phyloP scores from a whole-genome alignment of 1,284 basidiomycete genomes.

The Trametes hirsuta region DNA sequence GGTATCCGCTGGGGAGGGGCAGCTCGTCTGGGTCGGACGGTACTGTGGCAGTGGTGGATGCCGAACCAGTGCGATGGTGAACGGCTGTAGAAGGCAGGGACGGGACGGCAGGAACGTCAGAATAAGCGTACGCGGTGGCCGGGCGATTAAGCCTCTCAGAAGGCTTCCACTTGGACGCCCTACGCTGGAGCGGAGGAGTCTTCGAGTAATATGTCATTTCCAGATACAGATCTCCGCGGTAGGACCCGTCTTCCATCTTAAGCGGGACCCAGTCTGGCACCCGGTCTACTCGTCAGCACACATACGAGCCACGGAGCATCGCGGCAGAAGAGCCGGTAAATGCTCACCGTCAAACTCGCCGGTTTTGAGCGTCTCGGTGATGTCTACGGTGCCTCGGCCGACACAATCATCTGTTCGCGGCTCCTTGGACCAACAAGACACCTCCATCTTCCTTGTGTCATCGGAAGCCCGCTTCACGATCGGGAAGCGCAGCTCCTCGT shows the following conservation, averaged over 20 bases:
- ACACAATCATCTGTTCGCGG: slow-evolving; percentile 59
- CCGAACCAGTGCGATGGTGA: background rate
- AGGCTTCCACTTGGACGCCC: slow-evolving; percentile 49
- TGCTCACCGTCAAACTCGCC: slow-evolving; percentile 78
- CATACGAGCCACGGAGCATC: background rate
- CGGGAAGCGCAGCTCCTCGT: slow-evolving; percentile 68
- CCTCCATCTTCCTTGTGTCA: slow-evolving; percentile 58
- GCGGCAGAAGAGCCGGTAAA: background rate
- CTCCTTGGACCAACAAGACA: slow-evolving; percentile 70
- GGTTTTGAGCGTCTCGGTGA: slow-evolving; percentile 64
- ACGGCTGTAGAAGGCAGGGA: background rate
- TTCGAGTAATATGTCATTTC: slow-evolving; percentile 80
- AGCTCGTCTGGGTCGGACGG: background rate
- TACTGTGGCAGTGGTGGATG: background rate
- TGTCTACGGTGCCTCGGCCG: slow-evolving; percentile 65
- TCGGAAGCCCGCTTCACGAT: slow-evolving; percentile 50
- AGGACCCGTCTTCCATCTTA: slow-evolving; percentile 49
- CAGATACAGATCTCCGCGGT: slow-evolving; percentile 73
- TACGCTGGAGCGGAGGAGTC: slow-evolving; percentile 50
- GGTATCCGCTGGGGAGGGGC: background rate
- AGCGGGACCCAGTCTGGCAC: slow-evolving; percentile 69
- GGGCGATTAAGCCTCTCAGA: slow-evolving; percentile 44
- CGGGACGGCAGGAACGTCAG: slow-evolving; percentile 4
- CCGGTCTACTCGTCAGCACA: background rate
- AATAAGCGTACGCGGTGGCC: slow-evolving; percentile 19